Evolutionary conservation across 2,329 filamentous ascomycete genomes (phyloP).

Genomic region (Basipetospora chlamydospora): DNA sequence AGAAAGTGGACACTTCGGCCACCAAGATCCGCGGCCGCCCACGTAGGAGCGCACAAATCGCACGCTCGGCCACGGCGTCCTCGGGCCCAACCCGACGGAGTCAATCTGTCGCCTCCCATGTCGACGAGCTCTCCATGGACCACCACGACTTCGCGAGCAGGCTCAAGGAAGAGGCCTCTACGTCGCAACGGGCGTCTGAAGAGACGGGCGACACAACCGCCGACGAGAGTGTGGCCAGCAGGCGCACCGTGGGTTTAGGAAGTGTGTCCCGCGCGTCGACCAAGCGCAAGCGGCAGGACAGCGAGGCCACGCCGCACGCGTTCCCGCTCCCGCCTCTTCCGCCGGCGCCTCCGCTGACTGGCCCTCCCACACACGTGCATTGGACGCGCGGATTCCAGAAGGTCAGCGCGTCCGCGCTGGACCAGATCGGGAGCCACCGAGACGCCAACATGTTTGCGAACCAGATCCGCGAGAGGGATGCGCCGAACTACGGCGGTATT

Average conservation of each 20-base stretch:
- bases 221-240: constrained; percentile 33
- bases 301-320: constrained; percentile 28
- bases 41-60: constrained; percentile 1
- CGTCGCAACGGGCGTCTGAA: constrained; percentile 33
- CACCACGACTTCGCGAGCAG: constrained; percentile 21
- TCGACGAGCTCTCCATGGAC: constrained; percentile 33
- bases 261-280: constrained; percentile 22
- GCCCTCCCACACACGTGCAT: constrained; percentile 51
- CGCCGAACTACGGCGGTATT: constrained; percentile 60
- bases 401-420: constrained; percentile 57
- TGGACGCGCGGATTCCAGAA: constrained; percentile 65
- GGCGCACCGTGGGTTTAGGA: constrained; percentile 21
- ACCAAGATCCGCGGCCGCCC: not conserved
- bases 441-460: constrained; percentile 69
- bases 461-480: constrained; percentile 58
- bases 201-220: constrained; percentile 41
- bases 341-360: too few relatives aligned
- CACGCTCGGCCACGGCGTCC: constrained; percentile 4
- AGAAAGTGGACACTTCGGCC: constrained; percentile 8
- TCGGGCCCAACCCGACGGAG: constrained; percentile 21
- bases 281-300: constrained; percentile 45
- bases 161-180: constrained; percentile 46
- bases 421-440: constrained; percentile 63
- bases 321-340: too few relatives aligned
- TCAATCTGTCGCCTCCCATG: constrained; percentile 29